Evolutionary conservation across 2,329 filamentous ascomycete genomes (phyloP), one percentile per base, ranked within the genome.

Genomic region (Ambrosiella cleistominuta): DNA sequence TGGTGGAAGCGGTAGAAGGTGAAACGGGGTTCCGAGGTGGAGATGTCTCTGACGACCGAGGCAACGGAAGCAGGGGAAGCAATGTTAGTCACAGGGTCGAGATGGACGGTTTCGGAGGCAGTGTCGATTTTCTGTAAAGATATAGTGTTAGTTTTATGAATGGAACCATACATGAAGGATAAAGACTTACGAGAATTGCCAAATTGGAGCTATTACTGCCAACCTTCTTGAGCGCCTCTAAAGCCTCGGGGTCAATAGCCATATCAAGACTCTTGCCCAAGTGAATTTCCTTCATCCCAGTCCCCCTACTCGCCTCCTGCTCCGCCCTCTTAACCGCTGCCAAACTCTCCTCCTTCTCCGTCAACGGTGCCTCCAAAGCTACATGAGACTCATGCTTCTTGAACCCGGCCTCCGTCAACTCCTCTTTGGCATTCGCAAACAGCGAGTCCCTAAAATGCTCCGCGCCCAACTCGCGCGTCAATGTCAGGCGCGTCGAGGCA

Each of bases 381-480:
- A 71, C 75, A 67, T 91, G 86, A 54, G 77, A 77, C 65, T 88
- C 83, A 66, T 89, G 85, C 65, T 78, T 82, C 65, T 76, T 74
- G 71, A 90, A 93, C 0, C 87, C 87, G 45, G 75, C 72, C 11
- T 75, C 72, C 6, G 74, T 87, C 62, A 93, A 71, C 70, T 93
- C 87, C 17, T 80, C 77, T 27, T 81, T 72, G 45, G 76, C 79
- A 1, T 85, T 91, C 9, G 78, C 80, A 66, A 90, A 88, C 47
- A 91, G 74, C 27, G 80, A 85, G 67, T 90, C 85, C 56, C 83
- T 74, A 70, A 93, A 91, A 65, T 88, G 77, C 68, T 93, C 86
- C 57, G 81, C 79, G 51, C 88, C 87, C 8, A 93, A 75, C 70
- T 91, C 86, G 47, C 86, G 79, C 54, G 84, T 78, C 1, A 93